Evolutionary conservation across 257 asterid genomes (phyloP).

Genomic region (Capsicum rhomboideum): DNA sequence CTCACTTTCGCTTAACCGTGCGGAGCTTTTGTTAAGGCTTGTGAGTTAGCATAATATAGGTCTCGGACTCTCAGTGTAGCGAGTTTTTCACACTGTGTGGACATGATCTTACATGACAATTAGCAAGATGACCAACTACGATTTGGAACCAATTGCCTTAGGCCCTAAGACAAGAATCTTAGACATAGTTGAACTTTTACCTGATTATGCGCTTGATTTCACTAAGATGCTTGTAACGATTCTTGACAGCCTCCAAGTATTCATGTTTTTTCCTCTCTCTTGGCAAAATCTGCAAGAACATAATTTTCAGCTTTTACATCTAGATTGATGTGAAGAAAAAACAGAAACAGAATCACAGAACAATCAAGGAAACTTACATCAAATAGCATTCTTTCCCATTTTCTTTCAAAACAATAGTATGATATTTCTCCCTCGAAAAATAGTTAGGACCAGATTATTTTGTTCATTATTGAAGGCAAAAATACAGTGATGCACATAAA

Average conservation of each 20-base stretch:
- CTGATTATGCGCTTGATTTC: slow-evolving; percentile 90
- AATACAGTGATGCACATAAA: not conserved
- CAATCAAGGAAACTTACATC: not conserved
- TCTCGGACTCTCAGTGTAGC: not conserved
- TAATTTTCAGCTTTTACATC: not conserved
- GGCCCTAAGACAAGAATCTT: not conserved
- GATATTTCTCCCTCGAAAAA: not conserved
- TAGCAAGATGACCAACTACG: not conserved
- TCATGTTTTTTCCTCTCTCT: slow-evolving; percentile 87
- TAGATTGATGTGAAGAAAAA: not conserved
- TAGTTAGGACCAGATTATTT: not conserved
- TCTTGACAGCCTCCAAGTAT: slow-evolving; percentile 73
- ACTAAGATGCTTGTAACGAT: slow-evolving; percentile 87
- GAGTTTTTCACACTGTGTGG: not conserved
- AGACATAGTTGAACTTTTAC: slow-evolving; percentile 22
- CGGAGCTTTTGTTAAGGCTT: not conserved
- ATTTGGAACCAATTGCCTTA: not conserved
- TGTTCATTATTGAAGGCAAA: not conserved
- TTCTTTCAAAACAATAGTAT: not conserved
- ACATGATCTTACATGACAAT: not conserved
- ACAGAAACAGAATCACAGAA: not conserved
- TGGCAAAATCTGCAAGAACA: slow-evolving; percentile 59
- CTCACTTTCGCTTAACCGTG: not conserved
- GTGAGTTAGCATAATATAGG: not conserved
- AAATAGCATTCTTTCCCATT: not conserved